Conservation (phyloP, 352 stramenopile species). For the Globisporangium splendens region DNA sequence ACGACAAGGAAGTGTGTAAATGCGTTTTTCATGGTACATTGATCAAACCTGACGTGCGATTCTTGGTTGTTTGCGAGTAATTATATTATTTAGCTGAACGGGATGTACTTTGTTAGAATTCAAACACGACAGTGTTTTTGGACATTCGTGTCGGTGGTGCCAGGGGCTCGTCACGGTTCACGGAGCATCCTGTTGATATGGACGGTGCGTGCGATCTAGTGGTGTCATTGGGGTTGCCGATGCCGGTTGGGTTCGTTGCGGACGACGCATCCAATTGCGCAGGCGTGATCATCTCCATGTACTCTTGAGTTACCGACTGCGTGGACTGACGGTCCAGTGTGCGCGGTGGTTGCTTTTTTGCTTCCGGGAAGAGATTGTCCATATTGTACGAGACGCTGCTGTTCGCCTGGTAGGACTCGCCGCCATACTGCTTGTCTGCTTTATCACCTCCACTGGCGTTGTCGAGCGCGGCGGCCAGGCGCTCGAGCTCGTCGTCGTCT, state of each 20-base stretch:
- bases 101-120: slow-evolving; percentile 8
- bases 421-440: background rate
- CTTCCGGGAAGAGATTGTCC: background rate
- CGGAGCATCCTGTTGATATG: background rate
- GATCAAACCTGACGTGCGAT: no score
- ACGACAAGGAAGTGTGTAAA: slow-evolving; percentile 2
- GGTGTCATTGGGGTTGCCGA: background rate
- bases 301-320: slow-evolving; percentile 12
- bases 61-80: no score
- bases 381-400: background rate
- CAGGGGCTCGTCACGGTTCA: background rate
- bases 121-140: slow-evolving; percentile 6
- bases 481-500: slow-evolving; percentile 24
- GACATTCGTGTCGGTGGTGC: slow-evolving; percentile 1
- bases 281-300: slow-evolving; percentile 10
- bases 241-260: background rate
- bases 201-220: background rate
- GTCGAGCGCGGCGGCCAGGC: slow-evolving; percentile 7
- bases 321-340: slow-evolving; percentile 12
- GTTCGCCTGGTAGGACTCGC: background rate
- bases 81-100: no score
- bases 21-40: background rate
- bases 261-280: background rate
- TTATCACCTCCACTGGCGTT: background rate
- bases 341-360: background rate